Conservation (phyloP, 2,329 filamentous ascomycete genomes). For the Pezicula neosporulosa region DNA sequence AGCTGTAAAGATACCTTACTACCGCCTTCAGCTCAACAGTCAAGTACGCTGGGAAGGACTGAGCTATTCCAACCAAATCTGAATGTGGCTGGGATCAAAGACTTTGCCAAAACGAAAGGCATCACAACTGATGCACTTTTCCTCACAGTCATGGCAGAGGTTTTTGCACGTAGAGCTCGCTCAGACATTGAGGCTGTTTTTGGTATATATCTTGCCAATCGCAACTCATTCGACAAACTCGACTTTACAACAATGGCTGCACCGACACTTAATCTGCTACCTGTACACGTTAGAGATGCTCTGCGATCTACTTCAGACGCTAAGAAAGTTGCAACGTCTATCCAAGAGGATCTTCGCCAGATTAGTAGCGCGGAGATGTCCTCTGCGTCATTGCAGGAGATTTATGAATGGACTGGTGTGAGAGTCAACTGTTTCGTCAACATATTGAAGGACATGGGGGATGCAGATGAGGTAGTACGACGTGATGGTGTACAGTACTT, state of each 20-base stretch:
- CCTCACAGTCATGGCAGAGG: slow-evolving; percentile 65
- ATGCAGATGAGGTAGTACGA: neutral
- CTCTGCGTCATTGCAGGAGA: slow-evolving; percentile 64
- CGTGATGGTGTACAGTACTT: neutral
- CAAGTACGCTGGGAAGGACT: slow-evolving; percentile 15
- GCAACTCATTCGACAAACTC: slow-evolving; percentile 49
- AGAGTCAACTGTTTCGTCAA: slow-evolving; percentile 75
- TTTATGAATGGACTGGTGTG: slow-evolving; percentile 71
- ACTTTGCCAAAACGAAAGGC: slow-evolving; percentile 44
- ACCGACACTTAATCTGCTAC: slow-evolving; percentile 78
- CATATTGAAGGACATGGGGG: slow-evolving; percentile 51
- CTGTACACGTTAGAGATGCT: slow-evolving; percentile 53
- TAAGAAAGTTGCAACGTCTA: slow-evolving; percentile 47
- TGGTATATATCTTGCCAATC: slow-evolving; percentile 82
- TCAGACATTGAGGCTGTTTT: slow-evolving; percentile 50
- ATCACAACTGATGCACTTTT: slow-evolving; percentile 72
- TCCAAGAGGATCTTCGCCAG: slow-evolving; percentile 65
- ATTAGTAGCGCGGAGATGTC: slow-evolving; percentile 56
- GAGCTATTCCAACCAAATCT: slow-evolving; percentile 45
- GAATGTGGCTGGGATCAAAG: slow-evolving; percentile 39
- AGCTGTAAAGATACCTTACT: slow-evolving; percentile 18
- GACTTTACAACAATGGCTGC: slow-evolving; percentile 47
- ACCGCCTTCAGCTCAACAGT: slow-evolving; percentile 30
- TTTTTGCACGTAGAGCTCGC: slow-evolving; percentile 7
- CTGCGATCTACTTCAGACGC: slow-evolving; percentile 28